A percentile compares a stretch with the other conserved stretches of the same genome.
Conservation (phyloP, 495 filamentous ascomycete genomes). For the Penicillium angulare region DNA sequence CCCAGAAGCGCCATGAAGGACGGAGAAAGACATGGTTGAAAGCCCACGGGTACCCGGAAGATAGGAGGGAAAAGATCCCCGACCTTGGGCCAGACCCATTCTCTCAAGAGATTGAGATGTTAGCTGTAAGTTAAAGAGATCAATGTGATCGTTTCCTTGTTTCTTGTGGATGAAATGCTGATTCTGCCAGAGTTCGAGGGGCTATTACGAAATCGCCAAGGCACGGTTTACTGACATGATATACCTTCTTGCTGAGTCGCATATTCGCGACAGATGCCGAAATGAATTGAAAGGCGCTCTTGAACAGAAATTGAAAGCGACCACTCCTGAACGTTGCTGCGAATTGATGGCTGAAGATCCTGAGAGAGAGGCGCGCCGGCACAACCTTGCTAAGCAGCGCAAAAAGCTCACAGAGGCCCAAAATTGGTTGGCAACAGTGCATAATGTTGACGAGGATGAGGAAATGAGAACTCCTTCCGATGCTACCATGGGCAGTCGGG, state of each 20-base stretch:
- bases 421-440: slow-evolving; percentile 32
- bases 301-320: neutral
- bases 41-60: slow-evolving; percentile 2
- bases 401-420: slow-evolving; percentile 46
- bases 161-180: neutral
- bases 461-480: slow-evolving; percentile 12
- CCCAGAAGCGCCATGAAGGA: slow-evolving; percentile 3
- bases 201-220: slow-evolving; percentile 55
- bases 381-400: slow-evolving; percentile 38
- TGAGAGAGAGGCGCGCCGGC: slow-evolving; percentile 38
- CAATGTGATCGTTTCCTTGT: neutral
- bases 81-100: slow-evolving; percentile 45
- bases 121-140: slow-evolving; percentile 47
- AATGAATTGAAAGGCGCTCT: slow-evolving; percentile 14
- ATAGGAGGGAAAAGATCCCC: slow-evolving; percentile 12
- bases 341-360: slow-evolving; percentile 49
- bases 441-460: slow-evolving; percentile 16
- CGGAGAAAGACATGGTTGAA: slow-evolving; percentile 18
- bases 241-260: slow-evolving; percentile 43
- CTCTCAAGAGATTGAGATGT: slow-evolving; percentile 45
- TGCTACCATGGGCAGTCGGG: neutral
- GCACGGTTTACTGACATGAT: slow-evolving; percentile 49
- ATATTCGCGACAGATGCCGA: slow-evolving; percentile 44
- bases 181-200: slow-evolving; percentile 35
- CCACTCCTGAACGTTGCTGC: slow-evolving; percentile 23